Evolutionary conservation across 2,329 filamentous ascomycete genomes (phyloP).

Genomic region (Tympanopsis confertula): DNA sequence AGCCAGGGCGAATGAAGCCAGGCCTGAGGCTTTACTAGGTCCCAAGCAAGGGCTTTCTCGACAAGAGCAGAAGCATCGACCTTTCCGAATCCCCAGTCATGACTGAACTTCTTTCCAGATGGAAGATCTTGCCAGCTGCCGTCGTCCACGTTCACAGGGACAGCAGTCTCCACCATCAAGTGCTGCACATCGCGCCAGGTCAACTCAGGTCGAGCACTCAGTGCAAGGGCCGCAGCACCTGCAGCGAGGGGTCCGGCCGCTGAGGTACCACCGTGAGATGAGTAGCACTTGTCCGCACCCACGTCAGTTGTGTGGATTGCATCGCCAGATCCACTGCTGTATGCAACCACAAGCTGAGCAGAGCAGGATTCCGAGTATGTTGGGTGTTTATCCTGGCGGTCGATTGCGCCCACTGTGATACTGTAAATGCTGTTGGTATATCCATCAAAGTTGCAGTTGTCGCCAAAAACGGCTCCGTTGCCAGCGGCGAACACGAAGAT

Average conservation of each 20-base stretch:
- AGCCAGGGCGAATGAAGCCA: slow-evolving; percentile 94
- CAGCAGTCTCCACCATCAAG: slow-evolving; percentile 71
- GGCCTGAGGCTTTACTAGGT: slow-evolving; percentile 83
- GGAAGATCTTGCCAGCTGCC: slow-evolving; percentile 73
- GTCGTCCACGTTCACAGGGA: slow-evolving; percentile 63
- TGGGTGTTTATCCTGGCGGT: slow-evolving; percentile 75
- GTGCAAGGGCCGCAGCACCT: slow-evolving; percentile 78
- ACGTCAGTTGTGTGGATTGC: slow-evolving; percentile 96
- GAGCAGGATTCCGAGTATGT: slow-evolving; percentile 96
- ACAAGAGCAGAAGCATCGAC: slow-evolving; percentile 80
- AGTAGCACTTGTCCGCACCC: slow-evolving; percentile 67
- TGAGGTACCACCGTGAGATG: slow-evolving; percentile 83
- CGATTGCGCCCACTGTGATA: slow-evolving; percentile 88
- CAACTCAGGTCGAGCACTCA: slow-evolving; percentile 75
- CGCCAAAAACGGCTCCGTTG: slow-evolving; percentile 74
- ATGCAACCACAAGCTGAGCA: slow-evolving; percentile 88
- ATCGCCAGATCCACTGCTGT: slow-evolving; percentile 81
- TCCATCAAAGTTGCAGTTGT: slow-evolving; percentile 98
- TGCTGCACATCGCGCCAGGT: slow-evolving; percentile 94
- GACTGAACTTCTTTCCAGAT: slow-evolving; percentile 78
- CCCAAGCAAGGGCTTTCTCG: slow-evolving; percentile 73
- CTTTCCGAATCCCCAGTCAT: slow-evolving; percentile 92
- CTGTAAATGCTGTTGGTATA: slow-evolving; percentile 99
- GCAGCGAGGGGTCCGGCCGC: slow-evolving; percentile 87
- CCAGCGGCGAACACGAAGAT: slow-evolving; percentile 96